Evolutionary conservation across 768 basidiomycete genomes (phyloP), one percentile per base, ranked within the genome.

Genomic region (Boletellus ananiceps): DNA sequence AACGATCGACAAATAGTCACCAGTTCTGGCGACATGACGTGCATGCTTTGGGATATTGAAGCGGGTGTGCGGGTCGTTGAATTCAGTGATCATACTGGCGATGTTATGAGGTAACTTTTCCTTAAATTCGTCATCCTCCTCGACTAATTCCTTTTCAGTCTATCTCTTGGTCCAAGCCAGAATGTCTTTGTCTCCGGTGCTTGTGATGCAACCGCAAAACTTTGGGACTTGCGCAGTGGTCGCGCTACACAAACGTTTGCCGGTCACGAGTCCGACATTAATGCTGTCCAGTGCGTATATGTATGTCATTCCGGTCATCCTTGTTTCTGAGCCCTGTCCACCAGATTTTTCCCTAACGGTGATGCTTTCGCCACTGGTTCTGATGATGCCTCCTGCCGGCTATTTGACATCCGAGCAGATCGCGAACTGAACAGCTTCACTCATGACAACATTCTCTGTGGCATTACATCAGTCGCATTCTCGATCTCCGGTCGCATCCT

Each of bases 31-130:
- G 95, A 99, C 68, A 99, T 99, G 95, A 96, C 95, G 29, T 99
- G 95, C 69, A 98, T 99, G 94, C 79, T 98, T 25, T 99, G 96
- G 95, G 95, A 99, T 70, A 92, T 99, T 52, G 95, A 99, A 70
- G 92, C 93, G 21, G 96, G 95, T 56, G 93, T 95, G 2, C 77
- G 95, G 54, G 88, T 94, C n/a, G 88, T 95, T 60, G 96, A 98
- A 72, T 99, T 99, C 70, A 96, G 90, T 64, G 95, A 99, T 70
- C 95, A 99, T 66, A 97, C 96, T 14, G 95, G 96, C 37, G 95
- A 99, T 74, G 95, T 99, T 52, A 99, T 99, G 95, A 97, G 93
- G 95, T 95, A 63, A 60, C 2, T 34, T 36, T n/a, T 4, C 27
- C 48, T 36, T 40, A 18, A 27, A 12, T 44, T 4, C 47, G 8